Evolutionary conservation across 2,329 filamentous ascomycete species (phyloP).

Genomic region (Nakataea oryzae): DNA sequence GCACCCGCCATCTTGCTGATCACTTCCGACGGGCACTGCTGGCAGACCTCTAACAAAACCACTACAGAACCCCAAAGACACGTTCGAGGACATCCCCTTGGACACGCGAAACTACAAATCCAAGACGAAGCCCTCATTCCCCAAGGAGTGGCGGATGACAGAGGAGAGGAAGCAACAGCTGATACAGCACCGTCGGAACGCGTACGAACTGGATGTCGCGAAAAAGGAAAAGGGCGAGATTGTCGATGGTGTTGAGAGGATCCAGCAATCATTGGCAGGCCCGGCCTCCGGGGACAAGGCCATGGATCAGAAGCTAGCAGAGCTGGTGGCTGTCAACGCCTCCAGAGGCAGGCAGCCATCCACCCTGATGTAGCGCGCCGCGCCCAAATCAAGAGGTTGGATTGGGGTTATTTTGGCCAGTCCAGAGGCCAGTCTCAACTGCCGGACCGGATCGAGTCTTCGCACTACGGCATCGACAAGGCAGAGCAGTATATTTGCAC

Average conservation of each 20-base stretch:
- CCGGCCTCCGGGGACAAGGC: constrained; percentile 7
- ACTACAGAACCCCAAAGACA: constrained; percentile 58
- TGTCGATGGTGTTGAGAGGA: constrained; percentile 44
- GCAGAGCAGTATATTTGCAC: too few relatives aligned
- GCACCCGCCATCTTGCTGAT: background rate
- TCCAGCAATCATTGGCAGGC: constrained; percentile 26
- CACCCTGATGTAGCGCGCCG: too few relatives aligned
- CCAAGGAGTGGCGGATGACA: constrained; percentile 73
- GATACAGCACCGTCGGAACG: constrained; percentile 43
- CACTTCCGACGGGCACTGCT: background rate
- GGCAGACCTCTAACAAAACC: background rate
- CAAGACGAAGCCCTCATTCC: constrained; percentile 61
- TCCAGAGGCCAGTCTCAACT: too few relatives aligned
- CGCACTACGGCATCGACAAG: background rate
- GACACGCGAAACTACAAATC: constrained; percentile 77
- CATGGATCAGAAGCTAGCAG: background rate
- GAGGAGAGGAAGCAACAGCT: constrained; percentile 56
- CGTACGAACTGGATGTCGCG: constrained; percentile 41
- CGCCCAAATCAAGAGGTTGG: background rate
- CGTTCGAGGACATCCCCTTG: constrained; percentile 79
- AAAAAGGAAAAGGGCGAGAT: constrained; percentile 42
- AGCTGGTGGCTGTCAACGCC: background rate
- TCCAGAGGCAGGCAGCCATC: background rate
- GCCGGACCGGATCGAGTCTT: too few relatives aligned
- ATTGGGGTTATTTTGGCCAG: too few relatives aligned